These are phyloP conservation scores for Pseudopithomyces maydicus DNA, from an alignment of 2,329 filamentous ascomycete species.

Conservation along the genomic window DNA sequence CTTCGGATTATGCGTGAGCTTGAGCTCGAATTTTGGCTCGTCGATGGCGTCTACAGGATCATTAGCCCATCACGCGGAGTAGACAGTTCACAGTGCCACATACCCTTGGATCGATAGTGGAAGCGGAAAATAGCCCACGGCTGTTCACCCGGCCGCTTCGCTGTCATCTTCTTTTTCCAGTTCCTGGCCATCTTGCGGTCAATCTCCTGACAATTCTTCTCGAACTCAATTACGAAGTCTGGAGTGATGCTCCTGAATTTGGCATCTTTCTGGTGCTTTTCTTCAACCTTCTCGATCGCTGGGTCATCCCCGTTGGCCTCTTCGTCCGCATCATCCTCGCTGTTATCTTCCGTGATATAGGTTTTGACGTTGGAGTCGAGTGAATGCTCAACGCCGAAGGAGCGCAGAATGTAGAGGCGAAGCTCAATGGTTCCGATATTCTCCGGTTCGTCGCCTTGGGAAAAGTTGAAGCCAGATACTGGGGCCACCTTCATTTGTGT, in stretches of 20 bases:
- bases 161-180: conserved; percentile 16
- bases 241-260: conserved; percentile 25
- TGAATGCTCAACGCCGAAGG: conserved; percentile 20
- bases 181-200: conserved; percentile 10
- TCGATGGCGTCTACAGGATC: conserved; percentile 21
- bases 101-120: conserved; percentile 45
- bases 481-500: conserved; percentile 91
- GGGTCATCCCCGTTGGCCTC: not conserved
- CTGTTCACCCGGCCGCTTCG: conserved; percentile 36
- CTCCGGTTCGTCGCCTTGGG: conserved; percentile 15
- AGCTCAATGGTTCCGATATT: conserved; percentile 41
- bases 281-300: not conserved
- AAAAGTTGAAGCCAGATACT: conserved; percentile 58
- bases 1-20: conserved; percentile 11
- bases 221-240: conserved; percentile 26
- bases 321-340: not conserved
- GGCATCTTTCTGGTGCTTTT: not conserved
- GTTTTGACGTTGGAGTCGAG: conserved; percentile 12
- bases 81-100: not conserved
- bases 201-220: conserved; percentile 19
- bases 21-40: conserved; percentile 4
- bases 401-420: conserved; percentile 31
- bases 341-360: conserved; percentile 16
- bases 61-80: not conserved
- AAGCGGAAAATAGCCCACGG: conserved; percentile 50